A percentile compares a stretch with the other conserved stretches of the same genome.
Evolutionary conservation across 306 rosid species (phyloP).

Genomic region (Quercus rubra): DNA sequence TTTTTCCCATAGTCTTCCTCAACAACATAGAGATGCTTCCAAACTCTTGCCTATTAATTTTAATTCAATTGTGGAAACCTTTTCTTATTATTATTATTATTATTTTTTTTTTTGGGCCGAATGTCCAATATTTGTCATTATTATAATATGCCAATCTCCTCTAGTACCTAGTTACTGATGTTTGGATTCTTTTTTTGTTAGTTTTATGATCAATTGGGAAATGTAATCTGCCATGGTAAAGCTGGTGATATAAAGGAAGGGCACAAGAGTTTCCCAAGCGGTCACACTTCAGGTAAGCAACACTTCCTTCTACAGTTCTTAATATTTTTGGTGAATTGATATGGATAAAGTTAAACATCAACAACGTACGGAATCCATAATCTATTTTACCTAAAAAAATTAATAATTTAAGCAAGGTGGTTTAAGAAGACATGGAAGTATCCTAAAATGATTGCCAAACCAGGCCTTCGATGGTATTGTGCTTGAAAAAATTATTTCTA

Average conservation of each 20-base stretch:
- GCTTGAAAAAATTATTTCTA: no score
- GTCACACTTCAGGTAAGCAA: constrained; percentile 84
- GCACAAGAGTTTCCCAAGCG: constrained; percentile 96
- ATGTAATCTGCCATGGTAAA: constrained; percentile 75
- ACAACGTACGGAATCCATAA: neutral
- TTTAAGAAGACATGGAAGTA: neutral
- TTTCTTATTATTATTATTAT: neutral
- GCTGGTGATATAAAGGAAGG: constrained; percentile 78
- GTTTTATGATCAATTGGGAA: constrained; percentile 64
- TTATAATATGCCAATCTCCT: neutral
- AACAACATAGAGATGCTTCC: neutral
- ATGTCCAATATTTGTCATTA: neutral
- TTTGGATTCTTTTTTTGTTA: constrained; percentile 13
- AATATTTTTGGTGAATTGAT: neutral
- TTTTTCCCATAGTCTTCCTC: no score
- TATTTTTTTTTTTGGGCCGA: no score
- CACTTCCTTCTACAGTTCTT: neutral
- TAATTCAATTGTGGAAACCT: neutral
- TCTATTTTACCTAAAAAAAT: neutral
- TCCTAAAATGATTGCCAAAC: neutral
- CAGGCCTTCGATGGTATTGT: no score
- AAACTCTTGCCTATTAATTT: neutral
- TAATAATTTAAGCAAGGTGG: neutral
- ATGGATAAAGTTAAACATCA: neutral
- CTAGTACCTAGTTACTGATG: neutral